These are phyloP conservation scores for Litchi chinensis DNA, from an alignment of 345 rosid species.

Conservation along the genomic window DNA sequence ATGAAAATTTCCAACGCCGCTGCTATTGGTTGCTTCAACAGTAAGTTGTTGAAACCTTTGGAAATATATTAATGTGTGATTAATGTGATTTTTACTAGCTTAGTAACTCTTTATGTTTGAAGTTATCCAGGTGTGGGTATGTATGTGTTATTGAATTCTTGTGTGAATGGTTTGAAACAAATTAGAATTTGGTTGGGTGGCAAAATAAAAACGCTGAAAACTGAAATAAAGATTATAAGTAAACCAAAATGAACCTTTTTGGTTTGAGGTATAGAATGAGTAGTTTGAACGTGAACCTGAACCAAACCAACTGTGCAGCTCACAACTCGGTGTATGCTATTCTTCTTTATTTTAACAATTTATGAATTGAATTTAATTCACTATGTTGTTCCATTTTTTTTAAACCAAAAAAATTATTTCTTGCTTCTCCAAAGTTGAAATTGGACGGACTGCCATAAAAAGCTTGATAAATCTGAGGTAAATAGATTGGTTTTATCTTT, in stretches of 20 bases:
- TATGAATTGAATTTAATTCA: too few species aligned
- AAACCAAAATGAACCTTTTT: neutral
- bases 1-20: constrained; percentile 90
- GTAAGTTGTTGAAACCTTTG: constrained; percentile 33
- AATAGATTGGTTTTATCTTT: neutral
- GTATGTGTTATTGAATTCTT: too few species aligned
- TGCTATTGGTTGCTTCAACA: constrained; percentile 96
- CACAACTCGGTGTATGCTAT: too few species aligned
- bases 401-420: too few species aligned
- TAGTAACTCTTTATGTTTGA: neutral
- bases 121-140: too few species aligned
- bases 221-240: neutral
- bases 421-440: too few species aligned
- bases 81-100: neutral
- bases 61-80: neutral
- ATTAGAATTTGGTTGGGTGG: neutral
- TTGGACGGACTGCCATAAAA: neutral
- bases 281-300: neutral
- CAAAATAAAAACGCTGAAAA: neutral
- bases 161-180: neutral
- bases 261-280: neutral
- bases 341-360: too few species aligned
- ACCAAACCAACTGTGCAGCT: neutral
- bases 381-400: too few species aligned
- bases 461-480: neutral